phyloP scores from a whole-genome alignment of 179 eudicot species.

The Actinidia arguta region DNA sequence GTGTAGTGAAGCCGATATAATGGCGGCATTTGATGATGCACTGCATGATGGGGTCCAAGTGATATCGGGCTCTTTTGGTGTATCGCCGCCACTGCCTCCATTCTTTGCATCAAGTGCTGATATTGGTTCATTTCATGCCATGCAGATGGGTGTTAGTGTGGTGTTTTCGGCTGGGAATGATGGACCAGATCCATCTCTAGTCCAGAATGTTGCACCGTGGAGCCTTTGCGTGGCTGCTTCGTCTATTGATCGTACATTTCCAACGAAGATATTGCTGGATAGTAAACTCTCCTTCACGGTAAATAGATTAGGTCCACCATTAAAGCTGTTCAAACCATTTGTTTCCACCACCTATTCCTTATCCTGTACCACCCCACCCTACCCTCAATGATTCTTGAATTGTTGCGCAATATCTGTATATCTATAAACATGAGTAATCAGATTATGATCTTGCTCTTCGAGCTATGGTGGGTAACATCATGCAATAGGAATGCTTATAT shows the following conservation, averaged over 20 bases:
- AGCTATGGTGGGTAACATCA: neutral
- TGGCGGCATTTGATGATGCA: conserved; percentile 54
- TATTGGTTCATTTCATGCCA: conserved; percentile 61
- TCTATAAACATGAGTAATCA: too few relatives aligned
- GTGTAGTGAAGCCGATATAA: conserved; percentile 45
- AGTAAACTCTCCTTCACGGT: conserved; percentile 37
- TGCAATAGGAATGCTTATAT: neutral
- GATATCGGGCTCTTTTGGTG: conserved; percentile 51
- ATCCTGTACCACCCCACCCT: too few relatives aligned
- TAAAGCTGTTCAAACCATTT: too few relatives aligned
- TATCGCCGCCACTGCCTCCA: conserved; percentile 31
- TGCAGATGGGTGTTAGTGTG: conserved; percentile 50
- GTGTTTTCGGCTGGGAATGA: conserved; percentile 57
- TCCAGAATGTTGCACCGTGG: conserved; percentile 59
- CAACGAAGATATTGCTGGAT: conserved; percentile 41
- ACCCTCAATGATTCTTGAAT: too few relatives aligned
- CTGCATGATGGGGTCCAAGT: conserved; percentile 48
- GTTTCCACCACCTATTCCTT: too few relatives aligned
- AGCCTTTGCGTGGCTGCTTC: conserved; percentile 60
- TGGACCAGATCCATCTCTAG: conserved; percentile 48
- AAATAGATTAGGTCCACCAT: neutral
- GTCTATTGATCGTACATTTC: conserved; percentile 47
- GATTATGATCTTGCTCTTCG: too few relatives aligned
- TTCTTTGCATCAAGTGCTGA: conserved; percentile 33
- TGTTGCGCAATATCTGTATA: too few relatives aligned